Percentiles rank a stretch among this genome's conserved stretches.
These are phyloP conservation scores for Chloroidium sp. DNA, from an alignment of 163 green algal species.

Conservation along the genomic window DNA sequence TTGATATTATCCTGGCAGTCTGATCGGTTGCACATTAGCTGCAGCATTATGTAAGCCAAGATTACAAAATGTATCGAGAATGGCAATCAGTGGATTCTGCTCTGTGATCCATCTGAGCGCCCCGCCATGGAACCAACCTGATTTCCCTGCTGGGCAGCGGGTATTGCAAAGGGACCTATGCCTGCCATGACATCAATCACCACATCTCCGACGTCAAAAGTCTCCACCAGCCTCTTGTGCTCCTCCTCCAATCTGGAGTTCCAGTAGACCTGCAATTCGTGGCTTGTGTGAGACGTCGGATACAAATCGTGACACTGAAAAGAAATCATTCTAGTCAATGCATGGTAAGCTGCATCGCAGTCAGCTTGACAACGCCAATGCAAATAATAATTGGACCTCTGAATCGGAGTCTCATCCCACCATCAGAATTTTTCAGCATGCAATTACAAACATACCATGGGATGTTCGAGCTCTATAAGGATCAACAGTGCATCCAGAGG, in stretches of 20 bases:
- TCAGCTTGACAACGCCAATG: too few species aligned
- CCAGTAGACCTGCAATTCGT: slow-evolving; percentile 84
- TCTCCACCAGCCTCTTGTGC: slow-evolving; percentile 76
- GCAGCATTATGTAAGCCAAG: neutral
- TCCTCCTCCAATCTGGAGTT: slow-evolving; percentile 95
- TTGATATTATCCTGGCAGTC: too few species aligned
- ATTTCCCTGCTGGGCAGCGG: slow-evolving; percentile 70
- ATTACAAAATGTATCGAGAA: neutral
- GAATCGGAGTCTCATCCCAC: neutral
- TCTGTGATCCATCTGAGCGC: neutral
- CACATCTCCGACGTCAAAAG: slow-evolving; percentile 50
- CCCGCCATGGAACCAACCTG: slow-evolving; percentile 25
- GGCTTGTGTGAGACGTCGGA: too few species aligned
- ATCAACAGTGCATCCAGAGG: neutral
- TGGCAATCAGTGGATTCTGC: neutral
- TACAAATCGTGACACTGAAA: too few species aligned
- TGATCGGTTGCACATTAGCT: too few species aligned
- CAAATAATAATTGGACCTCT: too few species aligned
- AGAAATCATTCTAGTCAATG: too few species aligned
- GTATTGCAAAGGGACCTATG: slow-evolving; percentile 94
- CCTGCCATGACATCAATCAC: slow-evolving; percentile 92
- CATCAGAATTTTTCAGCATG: neutral
- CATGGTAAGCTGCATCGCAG: too few species aligned
- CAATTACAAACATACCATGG: neutral
- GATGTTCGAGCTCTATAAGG: neutral